Conservation (phyloP, 768 basidiomycete species). For the Leccinum variicolor region DNA sequence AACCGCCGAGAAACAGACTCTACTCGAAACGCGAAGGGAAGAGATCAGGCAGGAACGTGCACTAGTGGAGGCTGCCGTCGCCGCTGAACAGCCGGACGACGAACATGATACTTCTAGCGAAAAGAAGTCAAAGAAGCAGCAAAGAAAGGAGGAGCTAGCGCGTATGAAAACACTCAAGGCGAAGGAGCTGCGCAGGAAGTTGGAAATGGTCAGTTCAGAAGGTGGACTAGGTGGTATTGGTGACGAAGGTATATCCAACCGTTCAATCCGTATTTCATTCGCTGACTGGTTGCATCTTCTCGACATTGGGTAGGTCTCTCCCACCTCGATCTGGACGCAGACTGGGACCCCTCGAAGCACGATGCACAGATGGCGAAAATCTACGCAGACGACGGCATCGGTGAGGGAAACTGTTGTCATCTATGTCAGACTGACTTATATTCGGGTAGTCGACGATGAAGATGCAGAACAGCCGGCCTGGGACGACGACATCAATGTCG, state of each 20-base stretch:
- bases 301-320: conserved; percentile 45
- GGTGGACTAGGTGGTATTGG: conserved; percentile 49
- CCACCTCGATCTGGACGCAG: conserved; percentile 82
- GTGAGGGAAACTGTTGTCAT: conserved; percentile 10
- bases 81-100: conserved; percentile 68
- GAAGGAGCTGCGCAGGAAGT: conserved; percentile 72
- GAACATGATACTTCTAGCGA: conserved; percentile 61
- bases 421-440: neutral
- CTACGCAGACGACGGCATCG: conserved; percentile 51
- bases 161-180: conserved; percentile 81
- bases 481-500: conserved; percentile 87
- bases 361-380: conserved; percentile 79
- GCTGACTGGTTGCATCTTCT: neutral
- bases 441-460: conserved; percentile 25
- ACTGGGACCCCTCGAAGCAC: conserved; percentile 87
- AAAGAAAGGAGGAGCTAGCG: conserved; percentile 68
- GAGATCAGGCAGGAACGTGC: conserved; percentile 71
- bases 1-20: conserved; percentile 55
- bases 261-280: neutral
- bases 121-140: conserved; percentile 20
- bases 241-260: conserved; percentile 20
- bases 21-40: conserved; percentile 81
- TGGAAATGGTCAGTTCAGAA: conserved; percentile 69
- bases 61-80: conserved; percentile 61
- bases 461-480: conserved; percentile 76